Evolutionary conservation across 106 monocot genomes (phyloP).

Genomic region (Allium sativum): DNA sequence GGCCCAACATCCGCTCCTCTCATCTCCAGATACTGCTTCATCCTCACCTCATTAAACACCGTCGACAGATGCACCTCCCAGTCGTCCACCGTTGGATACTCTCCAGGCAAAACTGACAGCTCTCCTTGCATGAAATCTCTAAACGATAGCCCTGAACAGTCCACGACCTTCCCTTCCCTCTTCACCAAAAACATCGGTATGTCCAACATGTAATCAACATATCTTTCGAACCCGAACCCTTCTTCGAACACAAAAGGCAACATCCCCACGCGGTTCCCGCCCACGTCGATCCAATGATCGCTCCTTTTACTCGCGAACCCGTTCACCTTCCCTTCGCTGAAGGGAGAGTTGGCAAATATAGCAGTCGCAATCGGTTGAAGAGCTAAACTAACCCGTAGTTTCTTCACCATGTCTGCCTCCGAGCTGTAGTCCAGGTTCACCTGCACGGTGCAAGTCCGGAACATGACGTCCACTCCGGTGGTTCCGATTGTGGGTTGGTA

Average conservation of each 20-base stretch:
- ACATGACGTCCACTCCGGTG: constrained; percentile 94
- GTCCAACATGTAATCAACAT: no score
- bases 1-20: no score
- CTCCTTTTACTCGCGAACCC: constrained; percentile 77
- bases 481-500: constrained; percentile 95
- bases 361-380: constrained; percentile 96
- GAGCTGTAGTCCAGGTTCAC: constrained; percentile 95
- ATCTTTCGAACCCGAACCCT: constrained; percentile 56
- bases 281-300: constrained; percentile 80
- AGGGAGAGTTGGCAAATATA: constrained; percentile 95
- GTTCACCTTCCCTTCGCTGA: constrained; percentile 91
- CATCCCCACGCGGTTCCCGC: constrained; percentile 75
- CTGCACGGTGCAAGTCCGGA: constrained; percentile 95
- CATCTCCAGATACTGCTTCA: no score
- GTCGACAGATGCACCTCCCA: no score
- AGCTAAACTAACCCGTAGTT: constrained; percentile 80
- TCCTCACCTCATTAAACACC: no score
- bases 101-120: no score
- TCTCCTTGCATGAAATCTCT: no score
- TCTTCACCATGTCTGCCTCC: constrained; percentile 86
- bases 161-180: no score
- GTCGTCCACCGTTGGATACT: no score
- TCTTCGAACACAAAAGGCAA: constrained; percentile 90
- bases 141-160: no score
- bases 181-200: no score